A percentile compares a stretch with the other conserved stretches of the same genome.
These are phyloP conservation scores for Aspergillus affinis DNA, from an alignment of 495 filamentous ascomycete genomes.

Conservation along the genomic window DNA sequence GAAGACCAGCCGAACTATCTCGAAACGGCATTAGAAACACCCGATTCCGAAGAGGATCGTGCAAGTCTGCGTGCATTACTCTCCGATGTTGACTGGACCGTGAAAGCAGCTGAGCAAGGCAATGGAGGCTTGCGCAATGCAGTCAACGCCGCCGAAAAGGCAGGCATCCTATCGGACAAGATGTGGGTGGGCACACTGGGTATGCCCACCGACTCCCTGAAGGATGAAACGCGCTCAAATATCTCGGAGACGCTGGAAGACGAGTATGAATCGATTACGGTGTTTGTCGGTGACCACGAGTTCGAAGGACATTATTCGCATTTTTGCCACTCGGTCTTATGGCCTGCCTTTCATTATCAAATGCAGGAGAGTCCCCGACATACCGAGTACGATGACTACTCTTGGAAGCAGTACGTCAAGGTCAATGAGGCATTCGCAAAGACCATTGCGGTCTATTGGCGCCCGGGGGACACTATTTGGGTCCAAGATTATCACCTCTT, in stretches of 20 bases:
- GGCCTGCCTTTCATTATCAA: slow-evolving; percentile 90
- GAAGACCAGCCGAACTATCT: neutral
- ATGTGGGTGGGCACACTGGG: slow-evolving; percentile 85
- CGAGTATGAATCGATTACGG: slow-evolving; percentile 72
- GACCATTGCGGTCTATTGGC: slow-evolving; percentile 79
- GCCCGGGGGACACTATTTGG: slow-evolving; percentile 84
- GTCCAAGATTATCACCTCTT: slow-evolving; percentile 90
- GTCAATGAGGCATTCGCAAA: slow-evolving; percentile 87
- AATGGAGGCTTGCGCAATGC: slow-evolving; percentile 87
- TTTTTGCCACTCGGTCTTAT: slow-evolving; percentile 83
- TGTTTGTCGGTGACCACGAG: slow-evolving; percentile 79
- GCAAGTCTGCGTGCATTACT: slow-evolving; percentile 54
- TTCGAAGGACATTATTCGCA: slow-evolving; percentile 86
- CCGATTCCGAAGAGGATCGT: slow-evolving; percentile 14
- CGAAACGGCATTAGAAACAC: slow-evolving; percentile 5
- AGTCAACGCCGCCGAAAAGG: slow-evolving; percentile 64
- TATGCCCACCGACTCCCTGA: slow-evolving; percentile 80
- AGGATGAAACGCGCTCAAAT: slow-evolving; percentile 65
- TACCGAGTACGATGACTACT: slow-evolving; percentile 90
- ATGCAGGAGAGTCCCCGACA: slow-evolving; percentile 92
- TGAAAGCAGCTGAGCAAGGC: slow-evolving; percentile 79
- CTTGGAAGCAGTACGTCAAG: slow-evolving; percentile 87
- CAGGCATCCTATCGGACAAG: slow-evolving; percentile 59
- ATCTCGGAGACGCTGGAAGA: slow-evolving; percentile 75
- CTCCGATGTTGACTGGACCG: slow-evolving; percentile 66